Evolutionary conservation across 495 filamentous ascomycete genomes (phyloP).

Genomic region (Penicillium paxilli): DNA sequence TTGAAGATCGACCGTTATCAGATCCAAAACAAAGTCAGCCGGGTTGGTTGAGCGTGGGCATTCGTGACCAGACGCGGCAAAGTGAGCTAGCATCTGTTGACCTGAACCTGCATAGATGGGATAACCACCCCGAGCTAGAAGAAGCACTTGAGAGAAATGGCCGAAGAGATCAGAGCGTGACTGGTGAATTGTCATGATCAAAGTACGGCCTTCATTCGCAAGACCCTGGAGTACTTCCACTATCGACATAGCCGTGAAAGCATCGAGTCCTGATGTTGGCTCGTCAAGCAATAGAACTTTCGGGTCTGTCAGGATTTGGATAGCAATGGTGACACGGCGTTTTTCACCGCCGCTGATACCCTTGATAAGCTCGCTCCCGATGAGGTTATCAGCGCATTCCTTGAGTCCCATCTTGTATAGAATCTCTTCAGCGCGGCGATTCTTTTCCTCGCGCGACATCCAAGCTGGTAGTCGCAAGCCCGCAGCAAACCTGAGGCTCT

Average conservation of each 20-base stretch:
- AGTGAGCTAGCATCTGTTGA: constrained; percentile 64
- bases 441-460: constrained; percentile 65
- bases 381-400: constrained; percentile 72
- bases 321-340: constrained; percentile 70
- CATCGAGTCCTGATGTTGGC: constrained; percentile 73
- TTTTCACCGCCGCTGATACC: constrained; percentile 80
- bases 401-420: constrained; percentile 73
- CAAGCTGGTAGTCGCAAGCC: constrained; percentile 65
- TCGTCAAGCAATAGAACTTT: constrained; percentile 70
- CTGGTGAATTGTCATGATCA: constrained; percentile 76
- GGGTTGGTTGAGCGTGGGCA: constrained; percentile 70
- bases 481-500: constrained; percentile 69
- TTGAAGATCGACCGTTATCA: constrained; percentile 73
- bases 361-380: constrained; percentile 69
- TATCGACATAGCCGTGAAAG: constrained; percentile 74
- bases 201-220: constrained; percentile 69
- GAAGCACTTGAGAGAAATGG: constrained; percentile 67
- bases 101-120: constrained; percentile 67
- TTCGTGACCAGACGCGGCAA: constrained; percentile 55
- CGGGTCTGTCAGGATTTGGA: constrained; percentile 74
- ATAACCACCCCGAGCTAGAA: constrained; percentile 67
- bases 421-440: constrained; percentile 65
- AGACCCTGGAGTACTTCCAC: constrained; percentile 67
- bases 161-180: constrained; percentile 70
- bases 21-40: constrained; percentile 73